These are phyloP conservation scores for Thozetella sp. DNA, from an alignment of 495 filamentous ascomycete genomes.

Conservation along the genomic window DNA sequence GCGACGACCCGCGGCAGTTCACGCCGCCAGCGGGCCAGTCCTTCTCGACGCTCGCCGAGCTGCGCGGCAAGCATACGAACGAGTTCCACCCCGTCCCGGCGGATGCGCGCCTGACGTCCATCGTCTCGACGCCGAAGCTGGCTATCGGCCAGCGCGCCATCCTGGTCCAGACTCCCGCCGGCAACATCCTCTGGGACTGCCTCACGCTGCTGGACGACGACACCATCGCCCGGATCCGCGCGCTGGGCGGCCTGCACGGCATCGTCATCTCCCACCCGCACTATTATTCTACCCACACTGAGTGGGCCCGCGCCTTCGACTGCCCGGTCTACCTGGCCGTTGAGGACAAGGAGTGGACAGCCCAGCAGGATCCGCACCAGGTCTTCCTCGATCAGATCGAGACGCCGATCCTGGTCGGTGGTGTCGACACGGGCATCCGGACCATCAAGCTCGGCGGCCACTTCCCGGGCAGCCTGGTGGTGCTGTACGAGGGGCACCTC, in stretches of 20 bases:
- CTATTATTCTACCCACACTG: constrained; percentile 70
- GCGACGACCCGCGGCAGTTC: constrained; percentile 77
- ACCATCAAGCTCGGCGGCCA: constrained; percentile 73
- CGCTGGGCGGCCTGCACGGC: constrained; percentile 61
- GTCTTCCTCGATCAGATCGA: constrained; percentile 38
- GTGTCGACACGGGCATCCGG: constrained; percentile 53
- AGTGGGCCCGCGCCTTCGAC: constrained; percentile 65
- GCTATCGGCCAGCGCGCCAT: constrained; percentile 76
- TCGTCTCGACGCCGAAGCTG: constrained; percentile 63
- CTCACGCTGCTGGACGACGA: constrained; percentile 63
- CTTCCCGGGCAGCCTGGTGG: constrained; percentile 69
- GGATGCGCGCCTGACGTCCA: constrained; percentile 46
- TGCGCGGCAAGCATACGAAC: constrained; percentile 40
- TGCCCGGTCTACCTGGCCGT: constrained; percentile 64
- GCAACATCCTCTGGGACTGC: constrained; percentile 78
- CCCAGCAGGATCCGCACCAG: constrained; percentile 30
- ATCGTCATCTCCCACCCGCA: constrained; percentile 83
- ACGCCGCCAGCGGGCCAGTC: constrained; percentile 59
- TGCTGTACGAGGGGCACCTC: constrained; percentile 58
- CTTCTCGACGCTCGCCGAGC: constrained; percentile 56
- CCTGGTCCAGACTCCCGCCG: constrained; percentile 56
- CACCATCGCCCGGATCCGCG: constrained; percentile 50
- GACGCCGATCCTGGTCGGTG: constrained; percentile 31
- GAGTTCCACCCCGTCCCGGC: constrained; percentile 29
- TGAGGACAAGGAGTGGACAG: constrained; percentile 65